Evolutionary conservation across 768 basidiomycete genomes (phyloP), one percentile per base, ranked within the genome.

Genomic region (Hygrophoropsis aurantiaca): DNA sequence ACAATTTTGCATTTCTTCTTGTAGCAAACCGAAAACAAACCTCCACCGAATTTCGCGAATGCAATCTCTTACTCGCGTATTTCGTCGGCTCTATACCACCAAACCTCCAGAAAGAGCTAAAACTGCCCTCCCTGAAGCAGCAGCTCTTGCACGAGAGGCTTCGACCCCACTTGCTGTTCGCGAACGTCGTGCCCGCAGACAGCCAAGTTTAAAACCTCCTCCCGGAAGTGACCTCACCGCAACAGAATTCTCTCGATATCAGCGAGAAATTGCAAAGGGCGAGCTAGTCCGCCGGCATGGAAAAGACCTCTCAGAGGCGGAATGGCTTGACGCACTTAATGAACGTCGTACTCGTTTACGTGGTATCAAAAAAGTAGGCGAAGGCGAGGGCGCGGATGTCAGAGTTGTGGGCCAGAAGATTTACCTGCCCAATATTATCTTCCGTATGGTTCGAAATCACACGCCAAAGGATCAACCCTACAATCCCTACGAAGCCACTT

Each of bases 401-500:
- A 70, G 77, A 53, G 79, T 92, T 44, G 78, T 91, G 45, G 94
- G 89, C 44, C 82, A 87, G 57, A 82, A 82, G 53, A 75, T 97
- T 19, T 97, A 93, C 71, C 84, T 97, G 30, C 94, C 94, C 33
- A 95, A 97, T 66, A 75, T 87, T 61, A 66, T 88, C 51, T 85
- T 95, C 67, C 78, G 80, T 47, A 75, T 97, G 47, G 82, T 94
- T 36, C 82, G 90, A 19, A 97, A 97, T 64, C 70, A 85, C 55
- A 93, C 91, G 0, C 82, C 78, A 0, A 66, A 70, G 3, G 89
- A 86, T 1, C 72, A 87, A 55, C 75, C 91, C 1, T 97, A 97
- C 74, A 94, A 97, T 52, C 93, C 94, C 1, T 93, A 87, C 72
- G 87, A 93, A 65, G 94, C 93, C 8, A 97, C 94, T 3, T 95